A percentile compares a stretch with the other conserved stretches of the same genome.
Conservation (phyloP, 2,329 filamentous ascomycete genomes). For the Ophiostoma populinum region DNA sequence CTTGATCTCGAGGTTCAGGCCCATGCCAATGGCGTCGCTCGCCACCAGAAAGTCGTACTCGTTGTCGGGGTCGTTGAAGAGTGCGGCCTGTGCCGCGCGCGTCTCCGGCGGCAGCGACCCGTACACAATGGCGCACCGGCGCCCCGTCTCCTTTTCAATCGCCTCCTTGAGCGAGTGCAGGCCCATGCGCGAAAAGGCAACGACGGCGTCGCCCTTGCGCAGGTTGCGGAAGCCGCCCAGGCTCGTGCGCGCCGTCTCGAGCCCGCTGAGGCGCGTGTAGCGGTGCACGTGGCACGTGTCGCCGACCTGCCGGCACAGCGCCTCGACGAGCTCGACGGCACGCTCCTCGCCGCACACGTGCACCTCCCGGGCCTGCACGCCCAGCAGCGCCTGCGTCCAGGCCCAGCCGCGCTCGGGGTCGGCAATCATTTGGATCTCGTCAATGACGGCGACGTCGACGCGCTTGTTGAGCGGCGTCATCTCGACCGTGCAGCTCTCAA, state of each 20-base stretch:
- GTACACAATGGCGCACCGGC: constrained; percentile 82
- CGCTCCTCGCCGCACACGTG: constrained; percentile 88
- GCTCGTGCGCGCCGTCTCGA: constrained; percentile 47
- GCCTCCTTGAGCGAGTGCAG: constrained; percentile 66
- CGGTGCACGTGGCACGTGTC: constrained; percentile 68
- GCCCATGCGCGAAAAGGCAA: constrained; percentile 66
- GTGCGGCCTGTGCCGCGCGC: constrained; percentile 69
- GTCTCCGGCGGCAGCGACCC: constrained; percentile 85
- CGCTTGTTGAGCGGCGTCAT: constrained; percentile 45
- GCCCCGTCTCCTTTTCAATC: constrained; percentile 60
- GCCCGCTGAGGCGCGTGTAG: constrained; percentile 68
- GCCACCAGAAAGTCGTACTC: constrained; percentile 91
- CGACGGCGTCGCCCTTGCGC: constrained; percentile 77
- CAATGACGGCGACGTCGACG: constrained; percentile 84
- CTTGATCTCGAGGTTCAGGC: constrained; percentile 81
- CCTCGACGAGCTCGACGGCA: constrained; percentile 59
- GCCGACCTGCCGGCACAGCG: constrained; percentile 61
- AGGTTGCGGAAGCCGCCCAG: constrained; percentile 49
- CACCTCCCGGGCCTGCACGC: constrained; percentile 71
- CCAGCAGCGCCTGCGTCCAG: constrained; percentile 83
- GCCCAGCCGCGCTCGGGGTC: constrained; percentile 70
- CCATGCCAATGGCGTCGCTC: constrained; percentile 74
- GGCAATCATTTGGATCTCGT: constrained; percentile 96
- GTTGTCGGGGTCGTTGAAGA: constrained; percentile 92
- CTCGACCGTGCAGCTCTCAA: constrained; percentile 84